These are phyloP conservation scores for Alternaria hordeiaustralica DNA, from an alignment of 2,329 filamentous ascomycete genomes.

Conservation along the genomic window DNA sequence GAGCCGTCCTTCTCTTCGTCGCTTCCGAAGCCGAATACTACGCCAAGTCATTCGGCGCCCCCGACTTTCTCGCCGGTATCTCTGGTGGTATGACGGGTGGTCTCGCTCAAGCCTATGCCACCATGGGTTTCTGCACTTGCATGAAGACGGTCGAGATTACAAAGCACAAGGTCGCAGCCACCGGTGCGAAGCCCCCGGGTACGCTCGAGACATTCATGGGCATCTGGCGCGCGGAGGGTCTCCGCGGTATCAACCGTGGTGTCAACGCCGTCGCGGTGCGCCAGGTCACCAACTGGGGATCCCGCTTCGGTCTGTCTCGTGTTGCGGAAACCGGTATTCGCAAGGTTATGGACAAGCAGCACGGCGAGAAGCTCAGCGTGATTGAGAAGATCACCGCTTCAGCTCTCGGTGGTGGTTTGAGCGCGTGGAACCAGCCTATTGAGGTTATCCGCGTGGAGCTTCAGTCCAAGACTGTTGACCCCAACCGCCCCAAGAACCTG, in stretches of 20 bases:
- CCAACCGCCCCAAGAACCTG: conserved; percentile 98
- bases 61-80: conserved; percentile 88
- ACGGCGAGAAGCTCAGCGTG: conserved; percentile 77
- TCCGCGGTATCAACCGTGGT: conserved; percentile 95
- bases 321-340: conserved; percentile 91
- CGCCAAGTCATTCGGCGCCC: conserved; percentile 80
- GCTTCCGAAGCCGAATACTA: conserved; percentile 98
- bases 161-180: conserved; percentile 89
- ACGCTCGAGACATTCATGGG: conserved; percentile 96
- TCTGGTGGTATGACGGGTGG: conserved; percentile 89
- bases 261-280: conserved; percentile 98
- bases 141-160: conserved; percentile 99
- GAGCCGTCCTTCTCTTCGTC: conserved; percentile 97
- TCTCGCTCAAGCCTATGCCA: conserved; percentile 97
- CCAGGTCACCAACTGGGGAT: conserved; percentile 99
- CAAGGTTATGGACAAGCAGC: conserved; percentile 75
- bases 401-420: conserved; percentile 88
- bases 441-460: conserved; percentile 99
- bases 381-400: conserved; percentile 89
- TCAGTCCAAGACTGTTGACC: conserved; percentile 98
- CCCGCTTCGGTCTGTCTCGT: conserved; percentile 90
- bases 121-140: conserved; percentile 99
- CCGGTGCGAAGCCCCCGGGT: conserved; percentile 83
- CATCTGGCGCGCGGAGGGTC: conserved; percentile 94
- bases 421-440: conserved; percentile 99